These are phyloP conservation scores for Cladosporium velox DNA, from an alignment of 2,329 filamentous ascomycete species.

Conservation along the genomic window DNA sequence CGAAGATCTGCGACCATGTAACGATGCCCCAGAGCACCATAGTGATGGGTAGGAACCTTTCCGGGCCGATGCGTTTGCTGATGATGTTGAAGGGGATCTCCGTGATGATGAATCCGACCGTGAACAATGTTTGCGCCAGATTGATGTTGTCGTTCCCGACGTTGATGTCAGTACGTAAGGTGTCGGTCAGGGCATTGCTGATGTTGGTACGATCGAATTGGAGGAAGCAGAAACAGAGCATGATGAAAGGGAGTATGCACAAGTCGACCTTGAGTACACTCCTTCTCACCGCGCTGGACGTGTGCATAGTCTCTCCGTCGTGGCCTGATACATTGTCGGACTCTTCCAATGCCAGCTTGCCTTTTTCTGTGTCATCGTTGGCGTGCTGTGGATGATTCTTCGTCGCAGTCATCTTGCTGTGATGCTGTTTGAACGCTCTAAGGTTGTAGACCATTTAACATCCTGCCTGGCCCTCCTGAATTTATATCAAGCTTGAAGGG, in stretches of 20 bases:
- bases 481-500: neutral
- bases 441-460: neutral
- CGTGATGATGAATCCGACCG: conserved; percentile 1
- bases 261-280: neutral
- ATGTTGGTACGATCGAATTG: conserved; percentile 7
- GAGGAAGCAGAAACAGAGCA: conserved; percentile 7
- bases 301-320: neutral
- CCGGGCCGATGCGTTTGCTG: conserved; percentile 11
- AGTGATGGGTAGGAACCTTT: conserved; percentile 5
- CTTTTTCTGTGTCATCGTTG: neutral
- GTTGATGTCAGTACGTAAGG: neutral
- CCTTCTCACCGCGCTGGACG: neutral
- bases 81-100: conserved; percentile 6
- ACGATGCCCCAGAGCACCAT: conserved; percentile 13
- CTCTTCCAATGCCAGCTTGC: neutral
- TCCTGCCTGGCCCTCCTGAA: neutral
- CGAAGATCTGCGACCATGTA: conserved; percentile 15
- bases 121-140: neutral
- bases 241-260: conserved; percentile 6
- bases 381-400: neutral
- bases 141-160: neutral
- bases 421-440: neutral
- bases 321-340: neutral
- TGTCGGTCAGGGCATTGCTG: neutral
- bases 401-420: neutral